Base-by-base conservation (phyloP, 768 basidiomycete genomes). In the Russula dissimulans region DNA sequence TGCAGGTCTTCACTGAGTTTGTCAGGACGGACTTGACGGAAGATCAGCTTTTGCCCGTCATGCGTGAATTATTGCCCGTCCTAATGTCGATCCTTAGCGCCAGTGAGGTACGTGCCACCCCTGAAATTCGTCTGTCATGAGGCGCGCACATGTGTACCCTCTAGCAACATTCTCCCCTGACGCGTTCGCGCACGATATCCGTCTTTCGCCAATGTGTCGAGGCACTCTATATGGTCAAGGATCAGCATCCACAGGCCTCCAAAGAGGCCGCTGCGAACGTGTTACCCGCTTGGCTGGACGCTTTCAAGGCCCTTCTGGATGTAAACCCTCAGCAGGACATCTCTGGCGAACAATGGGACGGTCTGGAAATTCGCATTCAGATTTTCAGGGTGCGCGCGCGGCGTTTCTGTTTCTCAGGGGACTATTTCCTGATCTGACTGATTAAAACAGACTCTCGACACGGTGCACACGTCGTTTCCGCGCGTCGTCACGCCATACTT, bases 1-100 rank as follows among this genome's bases (percentile, higher is more conserved):
- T 99, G 90, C 86, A 94, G 71, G 90, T 98, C 22, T 84, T 99
- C 68, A 86, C 87, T 9, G 97, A 99, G 68, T 95, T 97, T 71
- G 89, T 95, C 68, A 87, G 90, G 71, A 84, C 89, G 7, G 95
- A 95, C 69, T 74, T 98, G 62, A 89, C 89, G 9, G 97, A 97
- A 69, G 95, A 97, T 68, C 95, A 97, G 76, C 85, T 97, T 38
- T 74, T 98, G 1, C 94, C 92, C 11, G 85, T 98, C 18, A 80
- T 97, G n/a, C 84, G 87, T 45, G 82, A 93, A 69, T 79, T 98
- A 41, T 76, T 95, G 3, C 97, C 97, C 1, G 87, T 92, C 5
- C 77, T 99, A 18, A 78, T 97, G 17, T 70, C 75, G 9, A 91
- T 97, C 55, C 73, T 97, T 54, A 91, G 90, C 7, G 82, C 86